A percentile compares a stretch with the other conserved stretches of the same genome.
Evolutionary conservation across 2,329 filamentous ascomycete species (phyloP).

Genomic region (Penicillium sp.): DNA sequence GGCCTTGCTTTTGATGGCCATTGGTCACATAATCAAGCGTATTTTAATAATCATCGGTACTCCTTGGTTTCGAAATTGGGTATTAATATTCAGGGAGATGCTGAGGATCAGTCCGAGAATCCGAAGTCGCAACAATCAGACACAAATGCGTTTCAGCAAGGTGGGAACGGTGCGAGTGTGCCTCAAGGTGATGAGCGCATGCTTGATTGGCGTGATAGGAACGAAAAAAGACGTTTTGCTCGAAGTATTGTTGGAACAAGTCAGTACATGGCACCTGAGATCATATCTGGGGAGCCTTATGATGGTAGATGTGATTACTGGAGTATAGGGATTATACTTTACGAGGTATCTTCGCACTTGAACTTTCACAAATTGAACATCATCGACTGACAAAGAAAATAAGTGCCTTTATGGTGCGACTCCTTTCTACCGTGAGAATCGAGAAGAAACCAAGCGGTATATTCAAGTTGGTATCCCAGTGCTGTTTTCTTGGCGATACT

Average conservation of each 20-base stretch:
- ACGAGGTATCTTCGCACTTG: slow-evolving; percentile 55
- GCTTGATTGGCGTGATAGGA: slow-evolving; percentile 66
- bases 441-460: slow-evolving; percentile 78
- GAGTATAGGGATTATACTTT: slow-evolving; percentile 92
- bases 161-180: slow-evolving; percentile 19
- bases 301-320: slow-evolving; percentile 95
- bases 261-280: slow-evolving; percentile 97
- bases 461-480: slow-evolving; percentile 60
- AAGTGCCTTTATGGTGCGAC: slow-evolving; percentile 85
- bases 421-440: slow-evolving; percentile 78
- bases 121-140: slow-evolving; percentile 28
- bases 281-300: slow-evolving; percentile 75
- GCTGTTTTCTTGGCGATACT: background rate
- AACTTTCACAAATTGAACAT: slow-evolving; percentile 7
- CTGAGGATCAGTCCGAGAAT: slow-evolving; percentile 61
- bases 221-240: slow-evolving; percentile 67
- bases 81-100: slow-evolving; percentile 69
- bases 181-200: slow-evolving; percentile 47
- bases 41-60: slow-evolving; percentile 80
- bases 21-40: slow-evolving; percentile 85
- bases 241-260: slow-evolving; percentile 89
- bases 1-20: slow-evolving; percentile 92
- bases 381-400: background rate
- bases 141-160: slow-evolving; percentile 4
- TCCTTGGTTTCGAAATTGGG: slow-evolving; percentile 72